Evolutionary conservation across 1,284 basidiomycete genomes (phyloP).

Genomic region (Apiotrichum brassicae): DNA sequence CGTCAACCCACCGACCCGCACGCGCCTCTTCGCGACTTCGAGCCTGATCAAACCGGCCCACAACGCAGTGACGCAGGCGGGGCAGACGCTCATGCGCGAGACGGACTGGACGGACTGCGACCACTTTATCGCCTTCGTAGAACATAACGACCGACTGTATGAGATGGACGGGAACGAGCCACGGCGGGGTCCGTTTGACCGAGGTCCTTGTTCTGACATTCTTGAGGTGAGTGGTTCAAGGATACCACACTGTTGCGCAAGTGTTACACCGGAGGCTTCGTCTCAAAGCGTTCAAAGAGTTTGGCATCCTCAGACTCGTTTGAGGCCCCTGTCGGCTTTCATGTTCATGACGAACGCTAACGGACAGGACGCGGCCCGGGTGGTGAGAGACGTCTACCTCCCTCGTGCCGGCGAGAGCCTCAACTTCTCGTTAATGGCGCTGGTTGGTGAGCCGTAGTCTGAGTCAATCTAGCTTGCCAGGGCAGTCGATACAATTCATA

Average conservation of each 20-base stretch:
- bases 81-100: conserved; percentile 15
- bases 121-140: conserved; percentile 22
- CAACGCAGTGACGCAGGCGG: conserved; percentile 14
- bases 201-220: conserved; percentile 12
- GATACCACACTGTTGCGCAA: not conserved
- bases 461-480: too few species aligned
- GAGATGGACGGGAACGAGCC: conserved; percentile 24
- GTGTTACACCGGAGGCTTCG: too few species aligned
- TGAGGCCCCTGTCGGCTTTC: not conserved
- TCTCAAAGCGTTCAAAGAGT: too few species aligned
- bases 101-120: conserved; percentile 22
- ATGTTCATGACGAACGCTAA: not conserved
- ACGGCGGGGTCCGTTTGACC: conserved; percentile 17
- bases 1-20: conserved; percentile 1
- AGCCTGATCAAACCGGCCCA: conserved; percentile 18
- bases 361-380: conserved; percentile 20
- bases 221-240: conserved; percentile 5
- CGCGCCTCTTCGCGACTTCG: conserved; percentile 12
- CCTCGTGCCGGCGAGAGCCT: conserved; percentile 14
- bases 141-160: conserved; percentile 9
- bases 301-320: not conserved
- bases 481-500: too few species aligned
- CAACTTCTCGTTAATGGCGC: conserved; percentile 20
- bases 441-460: too few species aligned
- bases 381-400: conserved; percentile 22